phyloP scores from a whole-genome alignment of 2,329 filamentous ascomycete genomes.

The Fusarium chlamydosporum region DNA sequence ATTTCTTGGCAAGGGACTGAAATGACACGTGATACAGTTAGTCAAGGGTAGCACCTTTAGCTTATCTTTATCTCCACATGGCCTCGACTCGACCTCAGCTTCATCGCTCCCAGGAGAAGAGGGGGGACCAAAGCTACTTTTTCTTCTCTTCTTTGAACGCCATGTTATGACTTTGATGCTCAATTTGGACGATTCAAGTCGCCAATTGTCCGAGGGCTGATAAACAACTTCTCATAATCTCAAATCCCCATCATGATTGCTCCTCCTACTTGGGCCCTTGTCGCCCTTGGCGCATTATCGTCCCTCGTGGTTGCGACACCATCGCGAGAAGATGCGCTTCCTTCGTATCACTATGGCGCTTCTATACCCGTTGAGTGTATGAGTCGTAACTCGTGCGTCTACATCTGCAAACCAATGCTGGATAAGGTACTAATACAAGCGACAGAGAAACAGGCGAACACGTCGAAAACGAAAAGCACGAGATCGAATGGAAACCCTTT shows the following conservation, averaged over 20 bases:
- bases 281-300: constrained; percentile 48
- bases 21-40: constrained; percentile 44
- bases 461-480: constrained; percentile 82
- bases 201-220: constrained; percentile 21
- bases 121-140: neutral
- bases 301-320: constrained; percentile 47
- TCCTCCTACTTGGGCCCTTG: constrained; percentile 30
- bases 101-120: constrained; percentile 2
- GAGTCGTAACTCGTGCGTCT: constrained; percentile 77
- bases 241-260: constrained; percentile 37
- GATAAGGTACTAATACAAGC: neutral
- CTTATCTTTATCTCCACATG: constrained; percentile 50
- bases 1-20: constrained; percentile 21
- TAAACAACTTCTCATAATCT: neutral
- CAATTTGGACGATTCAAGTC: constrained; percentile 24
- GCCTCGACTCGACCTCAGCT: constrained; percentile 17
- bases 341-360: constrained; percentile 76
- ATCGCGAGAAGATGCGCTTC: constrained; percentile 61
- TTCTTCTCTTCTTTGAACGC: constrained; percentile 16
- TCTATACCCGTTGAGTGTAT: constrained; percentile 79
- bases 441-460: constrained; percentile 88
- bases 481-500: constrained; percentile 94
- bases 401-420: neutral
- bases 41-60: constrained; percentile 46
- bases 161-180: constrained; percentile 41